These are phyloP conservation scores for Tilletiaria anomala DNA, from an alignment of 1,284 basidiomycete genomes.

Conservation along the genomic window DNA sequence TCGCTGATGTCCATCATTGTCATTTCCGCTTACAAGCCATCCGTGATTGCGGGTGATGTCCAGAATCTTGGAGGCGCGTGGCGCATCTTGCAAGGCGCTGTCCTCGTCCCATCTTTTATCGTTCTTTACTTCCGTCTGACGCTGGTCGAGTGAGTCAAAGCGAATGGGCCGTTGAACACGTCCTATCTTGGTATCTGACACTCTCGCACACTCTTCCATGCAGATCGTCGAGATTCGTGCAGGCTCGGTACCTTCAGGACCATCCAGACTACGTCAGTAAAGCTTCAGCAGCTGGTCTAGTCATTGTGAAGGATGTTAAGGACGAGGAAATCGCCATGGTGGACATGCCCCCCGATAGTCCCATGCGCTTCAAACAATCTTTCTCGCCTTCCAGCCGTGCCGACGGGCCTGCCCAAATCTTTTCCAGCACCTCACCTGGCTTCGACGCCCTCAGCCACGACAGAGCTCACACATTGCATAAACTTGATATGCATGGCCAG, in stretches of 20 bases:
- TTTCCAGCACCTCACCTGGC: too few species aligned
- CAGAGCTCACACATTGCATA: too few species aligned
- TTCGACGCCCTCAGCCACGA: too few species aligned
- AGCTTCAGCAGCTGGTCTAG: slow-evolving; percentile 44
- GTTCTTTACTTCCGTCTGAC: slow-evolving; percentile 45
- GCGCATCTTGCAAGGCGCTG: slow-evolving; percentile 39
- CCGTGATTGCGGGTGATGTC: slow-evolving; percentile 15
- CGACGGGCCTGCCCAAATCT: too few species aligned
- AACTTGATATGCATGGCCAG: too few species aligned
- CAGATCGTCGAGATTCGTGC: slow-evolving; percentile 72
- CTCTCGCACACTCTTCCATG: too few species aligned
- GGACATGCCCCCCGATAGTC: too few species aligned
- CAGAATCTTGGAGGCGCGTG: slow-evolving; percentile 35
- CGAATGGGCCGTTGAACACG: too few species aligned
- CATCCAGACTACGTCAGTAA: slow-evolving; percentile 48
- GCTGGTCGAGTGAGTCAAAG: slow-evolving; percentile 43
- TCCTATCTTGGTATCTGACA: too few species aligned
- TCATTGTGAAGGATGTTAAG: slow-evolving; percentile 6
- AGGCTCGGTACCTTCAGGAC: slow-evolving; percentile 60
- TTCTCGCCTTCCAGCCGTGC: too few species aligned
- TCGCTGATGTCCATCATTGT: slow-evolving; percentile 57
- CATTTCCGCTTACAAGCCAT: slow-evolving; percentile 54
- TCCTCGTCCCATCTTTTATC: slow-evolving; percentile 24
- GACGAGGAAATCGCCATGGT: slow-evolving; percentile 3
- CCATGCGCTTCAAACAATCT: too few species aligned